phyloP scores from a whole-genome alignment of 2,329 filamentous ascomycete species.

The Colletotrichum sp. region DNA sequence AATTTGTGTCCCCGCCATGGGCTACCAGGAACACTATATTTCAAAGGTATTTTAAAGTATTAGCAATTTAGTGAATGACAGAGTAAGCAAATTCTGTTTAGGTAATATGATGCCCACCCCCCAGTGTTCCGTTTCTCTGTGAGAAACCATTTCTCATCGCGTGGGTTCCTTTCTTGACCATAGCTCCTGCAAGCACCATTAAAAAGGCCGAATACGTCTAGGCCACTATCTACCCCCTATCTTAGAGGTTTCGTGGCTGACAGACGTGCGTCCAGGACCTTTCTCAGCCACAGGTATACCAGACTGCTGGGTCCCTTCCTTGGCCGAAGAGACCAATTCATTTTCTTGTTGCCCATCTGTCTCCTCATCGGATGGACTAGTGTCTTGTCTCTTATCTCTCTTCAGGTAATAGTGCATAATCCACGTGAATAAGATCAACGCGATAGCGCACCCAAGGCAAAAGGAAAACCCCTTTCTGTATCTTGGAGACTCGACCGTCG shows the following conservation, averaged over 20 bases:
- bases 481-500: conserved; percentile 45
- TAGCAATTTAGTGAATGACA: rapidly evolving
- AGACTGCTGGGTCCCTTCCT: neutral
- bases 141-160: neutral
- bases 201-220: neutral
- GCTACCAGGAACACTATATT: neutral
- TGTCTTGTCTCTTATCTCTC: neutral
- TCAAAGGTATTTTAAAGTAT: neutral
- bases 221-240: neutral
- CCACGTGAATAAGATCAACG: neutral
- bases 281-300: neutral
- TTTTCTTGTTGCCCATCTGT: neutral
- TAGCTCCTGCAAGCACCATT: neutral
- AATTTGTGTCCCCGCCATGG: too few species aligned
- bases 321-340: neutral
- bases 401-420: conserved; percentile 11
- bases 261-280: neutral
- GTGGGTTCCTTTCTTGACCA: neutral
- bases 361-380: neutral
- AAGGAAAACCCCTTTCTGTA: conserved; percentile 52
- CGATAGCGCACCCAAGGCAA: conserved; percentile 6
- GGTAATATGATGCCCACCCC: neutral
- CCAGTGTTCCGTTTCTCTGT: neutral
- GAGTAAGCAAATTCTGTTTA: neutral
- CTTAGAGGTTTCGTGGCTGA: neutral